Conservation (phyloP, 371 early-diverging fungal species). For the Mortierella sp. region DNA sequence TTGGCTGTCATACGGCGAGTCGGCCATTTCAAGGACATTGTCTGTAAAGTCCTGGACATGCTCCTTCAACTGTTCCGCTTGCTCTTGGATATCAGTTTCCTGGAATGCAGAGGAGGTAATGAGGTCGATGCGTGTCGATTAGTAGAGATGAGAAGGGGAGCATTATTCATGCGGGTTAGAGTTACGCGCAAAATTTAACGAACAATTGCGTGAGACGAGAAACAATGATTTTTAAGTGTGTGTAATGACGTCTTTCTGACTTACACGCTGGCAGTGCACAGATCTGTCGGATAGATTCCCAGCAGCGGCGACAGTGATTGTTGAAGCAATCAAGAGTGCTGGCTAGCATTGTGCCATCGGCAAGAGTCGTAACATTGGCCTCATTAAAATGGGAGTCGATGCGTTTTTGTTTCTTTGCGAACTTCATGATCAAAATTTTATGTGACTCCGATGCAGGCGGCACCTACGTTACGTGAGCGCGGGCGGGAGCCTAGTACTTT, state of each 20-base stretch:
- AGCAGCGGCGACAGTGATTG: slow-evolving; percentile 9
- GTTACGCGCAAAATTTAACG: no score
- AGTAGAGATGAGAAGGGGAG: neutral
- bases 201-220: no score
- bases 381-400: neutral
- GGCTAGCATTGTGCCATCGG: slow-evolving; percentile 1
- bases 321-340: slow-evolving; percentile 23
- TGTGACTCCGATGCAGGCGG: no score
- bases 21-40: slow-evolving; percentile 36
- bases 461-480: slow-evolving; percentile 25
- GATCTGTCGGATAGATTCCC: slow-evolving; percentile 9
- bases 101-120: neutral
- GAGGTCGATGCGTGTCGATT: neutral
- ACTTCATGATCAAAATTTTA: no score
- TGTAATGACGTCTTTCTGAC: neutral
- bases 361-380: neutral
- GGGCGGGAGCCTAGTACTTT: slow-evolving; percentile 8
- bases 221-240: neutral
- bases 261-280: slow-evolving; percentile 30
- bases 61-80: slow-evolving; percentile 37
- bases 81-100: slow-evolving; percentile 23
- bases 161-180: no score
- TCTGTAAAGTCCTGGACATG: slow-evolving; percentile 46
- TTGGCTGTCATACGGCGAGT: slow-evolving; percentile 12
- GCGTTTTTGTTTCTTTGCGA: no score